A percentile compares a stretch with the other conserved stretches of the same genome.
Evolutionary conservation across 2,329 filamentous ascomycete genomes (phyloP).

Genomic region (Fonsecaea monophora): DNA sequence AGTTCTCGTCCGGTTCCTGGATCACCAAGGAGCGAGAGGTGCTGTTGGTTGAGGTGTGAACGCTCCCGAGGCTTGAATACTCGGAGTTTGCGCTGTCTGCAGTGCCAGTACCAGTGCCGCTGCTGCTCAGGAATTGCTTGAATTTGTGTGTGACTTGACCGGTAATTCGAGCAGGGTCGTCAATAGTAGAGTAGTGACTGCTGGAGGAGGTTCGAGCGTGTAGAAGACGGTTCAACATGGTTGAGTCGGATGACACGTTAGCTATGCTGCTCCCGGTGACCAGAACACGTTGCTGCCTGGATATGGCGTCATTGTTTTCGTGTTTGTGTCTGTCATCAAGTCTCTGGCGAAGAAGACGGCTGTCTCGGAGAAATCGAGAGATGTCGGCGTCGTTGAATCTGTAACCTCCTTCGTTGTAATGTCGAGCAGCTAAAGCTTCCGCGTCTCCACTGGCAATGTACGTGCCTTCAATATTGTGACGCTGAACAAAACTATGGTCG

Average conservation of each 20-base stretch:
- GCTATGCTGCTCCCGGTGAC: slow-evolving; percentile 26
- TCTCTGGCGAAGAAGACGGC: slow-evolving; percentile 6
- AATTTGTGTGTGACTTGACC: slow-evolving; percentile 5
- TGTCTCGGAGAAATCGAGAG: slow-evolving; percentile 29
- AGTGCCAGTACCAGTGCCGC: background rate
- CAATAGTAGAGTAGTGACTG: slow-evolving; percentile 2
- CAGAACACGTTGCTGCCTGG: slow-evolving; percentile 7
- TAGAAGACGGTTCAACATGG: background rate
- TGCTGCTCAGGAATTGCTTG: slow-evolving; percentile 2
- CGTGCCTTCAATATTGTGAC: background rate
- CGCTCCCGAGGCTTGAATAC: slow-evolving; percentile 2
- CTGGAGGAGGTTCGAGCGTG: background rate
- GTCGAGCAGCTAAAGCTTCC: slow-evolving; percentile 6
- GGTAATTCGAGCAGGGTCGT: background rate
- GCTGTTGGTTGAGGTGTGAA: slow-evolving; percentile 8
- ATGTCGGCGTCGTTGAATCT: slow-evolving; percentile 18
- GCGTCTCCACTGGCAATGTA: background rate
- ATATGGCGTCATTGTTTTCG: background rate
- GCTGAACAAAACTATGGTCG: background rate
- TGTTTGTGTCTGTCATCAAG: background rate
- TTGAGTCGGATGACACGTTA: slow-evolving; percentile 23
- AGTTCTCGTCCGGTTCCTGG: slow-evolving; percentile 6
- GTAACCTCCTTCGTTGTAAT: slow-evolving; percentile 16
- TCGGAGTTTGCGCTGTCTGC: background rate
- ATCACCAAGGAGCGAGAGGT: slow-evolving; percentile 17